Conservation (phyloP, 148 eudicot species). For the Talinum fruticosum region DNA sequence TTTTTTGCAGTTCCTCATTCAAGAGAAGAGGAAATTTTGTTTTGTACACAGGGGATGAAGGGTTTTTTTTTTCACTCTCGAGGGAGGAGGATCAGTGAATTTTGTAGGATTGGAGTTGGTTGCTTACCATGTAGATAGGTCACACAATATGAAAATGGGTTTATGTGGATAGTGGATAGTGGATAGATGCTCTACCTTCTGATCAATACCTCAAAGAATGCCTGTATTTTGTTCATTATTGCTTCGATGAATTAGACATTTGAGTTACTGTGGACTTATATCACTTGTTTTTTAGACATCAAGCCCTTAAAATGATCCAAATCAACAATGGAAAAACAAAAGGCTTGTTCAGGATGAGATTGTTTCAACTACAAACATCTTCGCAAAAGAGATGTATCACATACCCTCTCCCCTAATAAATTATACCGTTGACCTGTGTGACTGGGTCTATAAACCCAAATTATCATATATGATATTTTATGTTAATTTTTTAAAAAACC, state of each 20-base stretch:
- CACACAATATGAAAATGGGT: background rate
- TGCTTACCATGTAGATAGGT: slow-evolving; percentile 12
- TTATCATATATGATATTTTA: no score
- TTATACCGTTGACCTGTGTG: no score
- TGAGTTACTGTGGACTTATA: background rate
- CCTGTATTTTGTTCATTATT: background rate
- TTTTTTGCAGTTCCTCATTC: background rate
- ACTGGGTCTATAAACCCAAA: no score
- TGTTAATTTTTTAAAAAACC: no score
- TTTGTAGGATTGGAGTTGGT: background rate
- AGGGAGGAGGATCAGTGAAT: background rate
- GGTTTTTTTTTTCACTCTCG: background rate
- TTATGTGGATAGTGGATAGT: background rate
- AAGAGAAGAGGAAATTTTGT: background rate
- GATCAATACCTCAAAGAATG: background rate
- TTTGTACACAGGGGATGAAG: background rate
- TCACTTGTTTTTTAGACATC: no score
- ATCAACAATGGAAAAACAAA: no score
- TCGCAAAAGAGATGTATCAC: no score
- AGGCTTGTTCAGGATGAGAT: background rate
- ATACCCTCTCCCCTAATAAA: no score
- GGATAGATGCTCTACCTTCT: background rate
- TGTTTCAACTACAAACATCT: no score
- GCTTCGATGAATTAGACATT: background rate
- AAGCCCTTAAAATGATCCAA: no score